A percentile compares a stretch with the other conserved stretches of the same genome.
These are phyloP conservation scores for Monilinia laxa DNA, from an alignment of 2,329 filamentous ascomycete genomes.

Conservation along the genomic window DNA sequence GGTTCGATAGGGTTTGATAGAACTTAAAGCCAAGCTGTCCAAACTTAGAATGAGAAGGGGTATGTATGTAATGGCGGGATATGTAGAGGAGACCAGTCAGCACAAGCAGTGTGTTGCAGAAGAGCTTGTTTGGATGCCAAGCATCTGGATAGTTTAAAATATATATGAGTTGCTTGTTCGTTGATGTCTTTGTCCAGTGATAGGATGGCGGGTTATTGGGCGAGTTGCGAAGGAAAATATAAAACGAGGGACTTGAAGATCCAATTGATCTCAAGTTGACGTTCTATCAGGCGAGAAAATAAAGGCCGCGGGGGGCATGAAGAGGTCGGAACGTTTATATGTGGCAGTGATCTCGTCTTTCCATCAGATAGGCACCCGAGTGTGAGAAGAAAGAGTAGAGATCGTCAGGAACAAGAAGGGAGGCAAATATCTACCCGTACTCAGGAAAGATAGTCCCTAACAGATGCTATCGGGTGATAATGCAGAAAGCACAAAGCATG, in stretches of 20 bases:
- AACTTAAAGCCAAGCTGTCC: slow-evolving; percentile 9
- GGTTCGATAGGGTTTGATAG: slow-evolving; percentile 14
- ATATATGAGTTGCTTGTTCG: background rate
- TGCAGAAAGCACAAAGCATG: background rate
- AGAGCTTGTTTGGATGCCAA: background rate
- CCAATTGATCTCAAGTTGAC: slow-evolving; percentile 1
- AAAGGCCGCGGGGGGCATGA: slow-evolving; percentile 13
- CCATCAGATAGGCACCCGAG: background rate
- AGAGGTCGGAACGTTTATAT: slow-evolving; percentile 2
- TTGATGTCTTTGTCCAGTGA: background rate
- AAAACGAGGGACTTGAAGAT: slow-evolving; percentile 4
- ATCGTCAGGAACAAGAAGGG: slow-evolving; percentile 22
- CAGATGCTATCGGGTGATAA: background rate
- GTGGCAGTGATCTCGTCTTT: slow-evolving; percentile 17
- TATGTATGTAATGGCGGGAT: background rate
- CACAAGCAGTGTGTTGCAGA: slow-evolving; percentile 8
- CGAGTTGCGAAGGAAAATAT: slow-evolving; percentile 3
- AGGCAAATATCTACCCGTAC: slow-evolving; percentile 5
- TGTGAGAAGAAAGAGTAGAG: slow-evolving; percentile 19
- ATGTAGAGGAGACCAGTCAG: background rate
- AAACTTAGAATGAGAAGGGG: background rate
- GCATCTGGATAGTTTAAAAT: background rate
- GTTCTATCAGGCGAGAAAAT: slow-evolving; percentile 3
- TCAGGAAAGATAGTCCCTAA: slow-evolving; percentile 3
- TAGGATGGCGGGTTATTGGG: background rate